phyloP scores from a whole-genome alignment of 805 yeast species.

The Zygoascus tannicola region DNA sequence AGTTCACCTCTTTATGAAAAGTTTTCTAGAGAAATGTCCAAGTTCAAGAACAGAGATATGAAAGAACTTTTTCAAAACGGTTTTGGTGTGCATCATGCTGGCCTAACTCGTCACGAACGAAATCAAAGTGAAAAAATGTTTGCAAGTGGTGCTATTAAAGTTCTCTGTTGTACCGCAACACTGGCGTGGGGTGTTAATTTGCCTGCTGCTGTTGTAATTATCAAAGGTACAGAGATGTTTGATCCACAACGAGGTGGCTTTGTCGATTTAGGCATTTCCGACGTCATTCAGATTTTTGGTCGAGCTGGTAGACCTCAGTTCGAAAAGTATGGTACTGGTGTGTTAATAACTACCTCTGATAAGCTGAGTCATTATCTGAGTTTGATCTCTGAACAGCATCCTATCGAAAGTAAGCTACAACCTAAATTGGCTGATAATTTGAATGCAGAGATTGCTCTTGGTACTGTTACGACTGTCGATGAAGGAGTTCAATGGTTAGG shows the following conservation, averaged over 20 bases:
- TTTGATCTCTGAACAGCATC: conserved; percentile 85
- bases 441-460: conserved; percentile 93
- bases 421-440: conserved; percentile 79
- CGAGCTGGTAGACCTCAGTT: conserved; percentile 99
- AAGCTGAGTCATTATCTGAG: conserved; percentile 81
- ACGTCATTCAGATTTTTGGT: conserved; percentile 95
- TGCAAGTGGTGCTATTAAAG: conserved; percentile 74
- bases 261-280: conserved; percentile 88
- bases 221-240: conserved; percentile 94
- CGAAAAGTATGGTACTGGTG: conserved; percentile 87
- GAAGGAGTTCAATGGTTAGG: conserved; percentile 98
- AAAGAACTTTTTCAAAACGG: conserved; percentile 73
- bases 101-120: conserved; percentile 86
- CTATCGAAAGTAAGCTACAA: conserved; percentile 79
- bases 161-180: conserved; percentile 91
- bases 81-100: conserved; percentile 95
- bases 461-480: conserved; percentile 87
- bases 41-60: conserved; percentile 65
- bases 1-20: conserved; percentile 24
- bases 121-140: conserved; percentile 85
- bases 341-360: conserved; percentile 75
- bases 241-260: conserved; percentile 93
- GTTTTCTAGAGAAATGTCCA: conserved; percentile 55
- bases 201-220: conserved; percentile 95
- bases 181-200: conserved; percentile 99